Conservation (phyloP, 2,329 filamentous ascomycete species). For the Cordyceps cicadae region DNA sequence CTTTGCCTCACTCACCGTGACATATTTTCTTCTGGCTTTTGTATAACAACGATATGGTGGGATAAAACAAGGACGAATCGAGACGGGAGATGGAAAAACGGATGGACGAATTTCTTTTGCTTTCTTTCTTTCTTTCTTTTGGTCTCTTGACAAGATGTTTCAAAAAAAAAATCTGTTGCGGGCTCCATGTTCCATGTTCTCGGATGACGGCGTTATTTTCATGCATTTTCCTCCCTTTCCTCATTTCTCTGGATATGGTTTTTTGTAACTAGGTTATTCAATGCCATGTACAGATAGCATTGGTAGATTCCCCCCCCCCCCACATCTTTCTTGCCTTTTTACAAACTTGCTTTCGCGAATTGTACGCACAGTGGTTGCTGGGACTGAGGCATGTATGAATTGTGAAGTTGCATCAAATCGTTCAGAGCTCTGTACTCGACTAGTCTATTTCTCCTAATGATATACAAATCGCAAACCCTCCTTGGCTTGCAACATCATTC, state of each 20-base stretch:
- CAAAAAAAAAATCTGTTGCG: background rate
- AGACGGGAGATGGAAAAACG: background rate
- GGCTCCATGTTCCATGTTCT: background rate
- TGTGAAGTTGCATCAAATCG: no score
- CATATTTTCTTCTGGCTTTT: background rate
- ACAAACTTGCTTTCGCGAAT: no score
- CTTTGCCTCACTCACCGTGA: background rate
- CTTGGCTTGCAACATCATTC: background rate
- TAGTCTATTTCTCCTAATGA: no score
- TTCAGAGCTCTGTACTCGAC: no score
- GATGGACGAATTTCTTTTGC: background rate
- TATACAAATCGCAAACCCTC: background rate
- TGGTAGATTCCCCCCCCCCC: background rate
- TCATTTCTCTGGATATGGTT: background rate
- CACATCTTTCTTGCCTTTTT: background rate
- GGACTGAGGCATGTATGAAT: no score
- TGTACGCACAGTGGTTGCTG: no score
- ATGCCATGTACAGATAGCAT: conserved; percentile 9
- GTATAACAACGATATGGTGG: background rate
- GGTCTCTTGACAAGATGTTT: background rate
- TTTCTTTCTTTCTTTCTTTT: background rate
- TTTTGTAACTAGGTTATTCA: background rate
- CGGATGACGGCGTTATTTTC: conserved; percentile 1
- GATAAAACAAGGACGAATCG: background rate
- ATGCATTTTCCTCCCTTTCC: background rate